Evolutionary conservation across 768 basidiomycete genomes (phyloP), one percentile per base, ranked within the genome.

Genomic region (Pilatotrama ljubarskyi): DNA sequence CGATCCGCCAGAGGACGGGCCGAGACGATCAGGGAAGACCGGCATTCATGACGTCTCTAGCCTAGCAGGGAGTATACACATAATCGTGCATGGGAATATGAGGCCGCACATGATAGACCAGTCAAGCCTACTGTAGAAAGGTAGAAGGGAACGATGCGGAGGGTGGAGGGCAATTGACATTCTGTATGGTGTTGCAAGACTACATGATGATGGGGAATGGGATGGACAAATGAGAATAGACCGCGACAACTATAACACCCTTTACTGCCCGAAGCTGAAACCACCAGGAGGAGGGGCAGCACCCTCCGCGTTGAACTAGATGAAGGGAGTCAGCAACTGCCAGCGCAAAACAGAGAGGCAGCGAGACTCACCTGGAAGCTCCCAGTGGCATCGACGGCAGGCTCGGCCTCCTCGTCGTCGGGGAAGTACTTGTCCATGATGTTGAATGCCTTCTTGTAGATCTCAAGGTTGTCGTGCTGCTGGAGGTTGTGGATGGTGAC

Each of bases 391-490:
- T 92, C 89, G 13, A 92, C 86, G 20, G 84, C 88, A 52, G 91
- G 86, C 70, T 93, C 93, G 51, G 91, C 80, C 48, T 95, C 96
- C 72, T 98, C 96, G 70, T 98, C 96, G 64, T 95, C 94, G 35
- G 95, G 93, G 90, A 96, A 97, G 80, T 96, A 97, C 72, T 95
- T 95, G 78, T 93, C 90, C 90, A 93, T 93, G 70, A 93, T 97
- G 75, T 93, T 93, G 82, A 95, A 99, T 41, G 95, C 96, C 80
- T 99, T 98, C 85, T 98, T 98, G 80, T 99, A 99, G 69, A 99
- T 98, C 68, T 98, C 96, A 76, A 98, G 76, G 77, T 99, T 99
- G 79, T 99, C 96, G 75, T 98, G 97, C 75, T 96, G 95, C 77
- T 99, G 97, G 55, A 98, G 85, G 75, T 98, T 95, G 81, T 99